Conservation (phyloP, 2,329 filamentous ascomycete genomes). For the Diaporthe helianthi region DNA sequence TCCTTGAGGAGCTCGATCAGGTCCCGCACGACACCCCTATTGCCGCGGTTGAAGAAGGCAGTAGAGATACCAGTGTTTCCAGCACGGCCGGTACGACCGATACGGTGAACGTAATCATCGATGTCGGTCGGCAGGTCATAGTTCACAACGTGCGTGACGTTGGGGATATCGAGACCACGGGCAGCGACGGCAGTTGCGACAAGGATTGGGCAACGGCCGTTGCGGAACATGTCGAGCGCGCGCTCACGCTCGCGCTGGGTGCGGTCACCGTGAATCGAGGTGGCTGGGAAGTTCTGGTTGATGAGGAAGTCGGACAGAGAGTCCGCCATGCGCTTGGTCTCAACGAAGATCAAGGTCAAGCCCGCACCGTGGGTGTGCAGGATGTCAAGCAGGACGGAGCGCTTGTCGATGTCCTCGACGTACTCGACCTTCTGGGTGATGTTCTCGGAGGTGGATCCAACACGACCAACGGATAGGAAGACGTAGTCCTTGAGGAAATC, state of each 20-base stretch:
- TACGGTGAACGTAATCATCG: constrained; percentile 98
- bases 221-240: constrained; percentile 96
- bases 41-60: constrained; percentile 99
- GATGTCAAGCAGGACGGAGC: constrained; percentile 95
- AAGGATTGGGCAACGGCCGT: constrained; percentile 91
- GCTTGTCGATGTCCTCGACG: constrained; percentile 94
- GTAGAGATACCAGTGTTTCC: constrained; percentile 98
- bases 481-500: constrained; percentile 99
- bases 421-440: constrained; percentile 99
- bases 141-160: constrained; percentile 97
- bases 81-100: constrained; percentile 99
- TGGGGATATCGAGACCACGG: constrained; percentile 89
- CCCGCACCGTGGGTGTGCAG: constrained; percentile 91
- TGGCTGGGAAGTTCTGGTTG: constrained; percentile 98
- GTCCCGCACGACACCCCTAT: constrained; percentile 96
- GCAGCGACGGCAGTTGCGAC: constrained; percentile 97
- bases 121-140: constrained; percentile 99
- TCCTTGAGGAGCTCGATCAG: constrained; percentile 98
- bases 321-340: constrained; percentile 99
- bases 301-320: constrained; percentile 97
- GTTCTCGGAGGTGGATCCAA: constrained; percentile 99
- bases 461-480: constrained; percentile 97
- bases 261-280: constrained; percentile 97
- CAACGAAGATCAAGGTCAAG: constrained; percentile 96
- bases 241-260: constrained; percentile 99